These are phyloP conservation scores for Inga leiocalycina DNA, from an alignment of 306 rosid species.

Conservation along the genomic window DNA sequence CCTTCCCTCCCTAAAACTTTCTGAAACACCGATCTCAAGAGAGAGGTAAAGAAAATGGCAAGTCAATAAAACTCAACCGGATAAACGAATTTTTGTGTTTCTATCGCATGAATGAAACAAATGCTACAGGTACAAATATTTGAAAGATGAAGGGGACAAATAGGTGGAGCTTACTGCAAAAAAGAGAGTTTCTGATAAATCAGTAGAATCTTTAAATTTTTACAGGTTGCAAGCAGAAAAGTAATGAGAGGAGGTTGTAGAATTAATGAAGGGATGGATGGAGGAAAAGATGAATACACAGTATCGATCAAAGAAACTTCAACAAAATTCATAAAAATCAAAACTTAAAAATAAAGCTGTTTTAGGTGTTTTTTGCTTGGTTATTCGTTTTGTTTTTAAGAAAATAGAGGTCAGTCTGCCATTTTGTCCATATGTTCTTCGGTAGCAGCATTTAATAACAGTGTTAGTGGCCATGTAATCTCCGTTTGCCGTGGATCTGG, in stretches of 20 bases:
- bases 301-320: slow-evolving; percentile 4
- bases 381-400: no score
- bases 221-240: slow-evolving; percentile 61
- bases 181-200: slow-evolving; percentile 37
- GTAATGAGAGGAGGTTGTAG: slow-evolving; percentile 44
- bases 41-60: slow-evolving; percentile 15
- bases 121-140: neutral
- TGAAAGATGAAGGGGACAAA: slow-evolving; percentile 28
- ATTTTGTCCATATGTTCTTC: no score
- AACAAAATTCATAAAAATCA: slow-evolving; percentile 39
- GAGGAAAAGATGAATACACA: slow-evolving; percentile 53
- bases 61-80: slow-evolving; percentile 13
- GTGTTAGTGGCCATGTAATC: no score
- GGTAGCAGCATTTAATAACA: no score
- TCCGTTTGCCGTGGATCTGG: no score
- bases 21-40: slow-evolving; percentile 24
- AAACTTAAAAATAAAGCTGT: slow-evolving; percentile 41
- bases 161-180: slow-evolving; percentile 45
- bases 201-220: slow-evolving; percentile 41
- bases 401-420: no score
- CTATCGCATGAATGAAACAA: neutral
- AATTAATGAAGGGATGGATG: neutral
- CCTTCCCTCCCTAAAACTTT: neutral
- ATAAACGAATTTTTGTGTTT: neutral
- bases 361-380: no score